A percentile compares a stretch with the other conserved stretches of the same genome.
Evolutionary conservation across 169 alveolate species (phyloP).

Genomic region (Plasmodium inui): DNA sequence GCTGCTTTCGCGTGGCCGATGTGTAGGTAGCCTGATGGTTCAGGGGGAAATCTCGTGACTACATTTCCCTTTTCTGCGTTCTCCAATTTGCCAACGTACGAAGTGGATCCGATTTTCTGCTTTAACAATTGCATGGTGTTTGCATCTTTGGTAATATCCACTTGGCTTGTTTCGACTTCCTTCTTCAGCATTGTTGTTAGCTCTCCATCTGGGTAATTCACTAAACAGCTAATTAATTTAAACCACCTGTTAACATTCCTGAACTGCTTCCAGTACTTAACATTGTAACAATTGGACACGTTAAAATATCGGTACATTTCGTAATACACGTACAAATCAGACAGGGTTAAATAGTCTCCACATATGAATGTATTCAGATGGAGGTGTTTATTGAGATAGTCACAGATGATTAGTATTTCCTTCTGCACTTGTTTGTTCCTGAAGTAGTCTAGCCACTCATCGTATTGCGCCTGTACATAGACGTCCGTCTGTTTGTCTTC

Average conservation of each 20-base stretch:
- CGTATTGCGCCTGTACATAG: conserved; percentile 53
- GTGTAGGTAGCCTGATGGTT: conserved; percentile 99
- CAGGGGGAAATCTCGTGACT: conserved; percentile 99
- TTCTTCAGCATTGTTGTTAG: neutral
- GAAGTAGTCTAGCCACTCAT: conserved; percentile 70
- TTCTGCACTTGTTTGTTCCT: conserved; percentile 10
- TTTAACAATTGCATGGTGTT: neutral
- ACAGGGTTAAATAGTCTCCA: conserved; percentile 27
- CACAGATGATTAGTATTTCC: conserved; percentile 32
- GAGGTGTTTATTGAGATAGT: conserved; percentile 45
- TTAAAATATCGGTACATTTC: conserved; percentile 60
- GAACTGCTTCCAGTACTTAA: conserved; percentile 13
- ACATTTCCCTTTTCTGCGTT: conserved; percentile 96
- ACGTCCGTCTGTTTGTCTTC: conserved; percentile 6
- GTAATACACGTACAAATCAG: conserved; percentile 57
- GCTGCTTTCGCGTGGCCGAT: conserved; percentile 99
- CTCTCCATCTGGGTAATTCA: conserved; percentile 2
- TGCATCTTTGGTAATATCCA: neutral
- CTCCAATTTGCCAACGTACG: conserved; percentile 87
- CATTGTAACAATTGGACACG: neutral
- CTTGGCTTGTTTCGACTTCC: neutral
- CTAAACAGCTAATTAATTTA: conserved; percentile 12
- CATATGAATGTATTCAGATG: conserved; percentile 45
- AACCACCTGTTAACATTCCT: conserved; percentile 61
- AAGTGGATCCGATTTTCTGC: conserved; percentile 5